phyloP scores from a whole-genome alignment of 2,329 filamentous ascomycete species.

The Xylaria sp. region DNA sequence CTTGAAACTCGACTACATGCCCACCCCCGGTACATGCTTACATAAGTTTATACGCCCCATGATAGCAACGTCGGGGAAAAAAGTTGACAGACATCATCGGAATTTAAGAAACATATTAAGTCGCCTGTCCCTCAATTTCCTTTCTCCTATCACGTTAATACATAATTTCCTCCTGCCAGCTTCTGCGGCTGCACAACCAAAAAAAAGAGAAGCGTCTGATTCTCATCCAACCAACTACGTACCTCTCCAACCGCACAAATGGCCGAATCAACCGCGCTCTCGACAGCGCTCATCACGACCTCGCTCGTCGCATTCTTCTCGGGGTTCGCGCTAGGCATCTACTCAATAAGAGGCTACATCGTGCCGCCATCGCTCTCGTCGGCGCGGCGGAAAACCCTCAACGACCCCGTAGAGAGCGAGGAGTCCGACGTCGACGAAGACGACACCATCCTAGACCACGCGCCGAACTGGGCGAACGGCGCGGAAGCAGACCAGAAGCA shows the following conservation, averaged over 20 bases:
- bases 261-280: constrained; percentile 24
- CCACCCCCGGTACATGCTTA: too few relatives aligned
- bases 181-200: too few relatives aligned
- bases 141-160: too few relatives aligned
- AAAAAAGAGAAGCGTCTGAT: not conserved
- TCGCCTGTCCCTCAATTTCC: too few relatives aligned
- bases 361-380: constrained; percentile 61
- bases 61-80: not conserved
- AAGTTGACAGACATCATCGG: not conserved
- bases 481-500: constrained; percentile 64
- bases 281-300: constrained; percentile 69
- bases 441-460: constrained; percentile 66
- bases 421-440: constrained; percentile 71
- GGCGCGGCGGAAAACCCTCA: constrained; percentile 60
- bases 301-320: constrained; percentile 74
- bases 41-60: not conserved
- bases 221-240: not conserved
- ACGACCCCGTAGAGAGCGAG: constrained; percentile 70
- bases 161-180: too few relatives aligned
- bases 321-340: constrained; percentile 83
- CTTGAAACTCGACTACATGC: not conserved
- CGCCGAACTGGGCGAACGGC: constrained; percentile 70
- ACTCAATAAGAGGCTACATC: constrained; percentile 66
- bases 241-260: constrained; percentile 8
- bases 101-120: too few relatives aligned